Evolutionary conservation across 2,329 filamentous ascomycete species (phyloP).

Genomic region (Aquanectria penicillioides): DNA sequence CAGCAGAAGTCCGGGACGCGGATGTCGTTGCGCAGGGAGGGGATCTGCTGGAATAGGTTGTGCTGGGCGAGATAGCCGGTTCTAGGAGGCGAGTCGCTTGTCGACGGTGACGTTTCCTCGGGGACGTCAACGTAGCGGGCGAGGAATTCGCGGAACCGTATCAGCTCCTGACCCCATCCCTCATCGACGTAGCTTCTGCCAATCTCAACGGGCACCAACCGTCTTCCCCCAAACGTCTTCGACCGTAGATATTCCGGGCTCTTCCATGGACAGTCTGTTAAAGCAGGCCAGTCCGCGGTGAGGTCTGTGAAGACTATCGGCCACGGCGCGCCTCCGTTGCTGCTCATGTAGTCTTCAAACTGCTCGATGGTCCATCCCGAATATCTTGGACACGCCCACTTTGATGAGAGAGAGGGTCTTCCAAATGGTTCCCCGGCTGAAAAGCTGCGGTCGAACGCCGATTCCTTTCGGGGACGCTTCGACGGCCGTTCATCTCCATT

Average conservation of each 20-base stretch:
- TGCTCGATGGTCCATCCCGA: conserved; percentile 61
- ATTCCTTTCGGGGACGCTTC: conserved; percentile 33
- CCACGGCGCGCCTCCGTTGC: conserved; percentile 52
- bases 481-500: conserved; percentile 25
- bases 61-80: conserved; percentile 92
- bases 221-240: conserved; percentile 77
- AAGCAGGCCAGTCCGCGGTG: conserved; percentile 78
- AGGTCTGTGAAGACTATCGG: conserved; percentile 78
- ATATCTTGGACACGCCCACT: conserved; percentile 39
- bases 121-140: conserved; percentile 62
- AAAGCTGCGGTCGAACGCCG: conserved; percentile 31
- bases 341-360: conserved; percentile 71
- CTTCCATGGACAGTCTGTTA: conserved; percentile 74
- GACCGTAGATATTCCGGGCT: conserved; percentile 78
- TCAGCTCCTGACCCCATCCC: conserved; percentile 84
- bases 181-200: conserved; percentile 89
- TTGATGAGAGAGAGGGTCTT: conserved; percentile 38
- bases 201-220: conserved; percentile 87
- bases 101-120: conserved; percentile 34
- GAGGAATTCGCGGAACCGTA: conserved; percentile 79
- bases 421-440: conserved; percentile 42
- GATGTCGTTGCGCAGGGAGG: conserved; percentile 79
- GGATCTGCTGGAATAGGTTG: conserved; percentile 85
- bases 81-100: conserved; percentile 5
- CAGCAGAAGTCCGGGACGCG: conserved; percentile 86